Evolutionary conservation across 208 protist genomes (phyloP).

Genomic region (Crithidia fasciculata): DNA sequence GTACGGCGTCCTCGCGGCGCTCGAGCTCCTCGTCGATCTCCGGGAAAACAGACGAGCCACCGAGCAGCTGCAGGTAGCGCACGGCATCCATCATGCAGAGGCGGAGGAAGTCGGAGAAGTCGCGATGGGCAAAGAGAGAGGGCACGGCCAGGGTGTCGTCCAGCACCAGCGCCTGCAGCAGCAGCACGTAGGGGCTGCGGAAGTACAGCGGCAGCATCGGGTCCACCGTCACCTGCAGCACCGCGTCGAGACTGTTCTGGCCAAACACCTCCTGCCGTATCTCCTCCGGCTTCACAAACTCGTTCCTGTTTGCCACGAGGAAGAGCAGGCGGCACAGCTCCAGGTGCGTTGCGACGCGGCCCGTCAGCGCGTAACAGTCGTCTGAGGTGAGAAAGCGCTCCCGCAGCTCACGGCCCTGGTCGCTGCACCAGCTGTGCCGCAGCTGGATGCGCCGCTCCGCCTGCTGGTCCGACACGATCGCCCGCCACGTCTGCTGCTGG

Average conservation of each 20-base stretch:
- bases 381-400: constrained; percentile 38
- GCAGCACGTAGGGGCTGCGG: constrained; percentile 33
- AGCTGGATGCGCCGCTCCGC: constrained; percentile 48
- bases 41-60: constrained; percentile 15
- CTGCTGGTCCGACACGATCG: constrained; percentile 41
- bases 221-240: constrained; percentile 50
- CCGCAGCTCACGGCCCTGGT: constrained; percentile 35
- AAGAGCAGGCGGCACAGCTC: constrained; percentile 41
- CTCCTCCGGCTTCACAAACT: constrained; percentile 58
- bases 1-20: constrained; percentile 36
- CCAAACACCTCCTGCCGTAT: constrained; percentile 56
- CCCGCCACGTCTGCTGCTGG: constrained; percentile 26
- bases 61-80: constrained; percentile 50
- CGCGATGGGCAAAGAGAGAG: constrained; percentile 39
- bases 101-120: constrained; percentile 41
- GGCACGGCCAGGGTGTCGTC: constrained; percentile 34
- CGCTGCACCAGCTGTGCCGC: constrained; percentile 44
- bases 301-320: constrained; percentile 41
- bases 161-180: constrained; percentile 50
- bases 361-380: constrained; percentile 46
- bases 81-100: constrained; percentile 42
- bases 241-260: constrained; percentile 39
- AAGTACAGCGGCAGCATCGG: constrained; percentile 45
- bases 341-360: constrained; percentile 39
- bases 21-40: constrained; percentile 44